These are phyloP conservation scores for Pythium utonaiense DNA, from an alignment of 352 stramenopile species.

Conservation along the genomic window DNA sequence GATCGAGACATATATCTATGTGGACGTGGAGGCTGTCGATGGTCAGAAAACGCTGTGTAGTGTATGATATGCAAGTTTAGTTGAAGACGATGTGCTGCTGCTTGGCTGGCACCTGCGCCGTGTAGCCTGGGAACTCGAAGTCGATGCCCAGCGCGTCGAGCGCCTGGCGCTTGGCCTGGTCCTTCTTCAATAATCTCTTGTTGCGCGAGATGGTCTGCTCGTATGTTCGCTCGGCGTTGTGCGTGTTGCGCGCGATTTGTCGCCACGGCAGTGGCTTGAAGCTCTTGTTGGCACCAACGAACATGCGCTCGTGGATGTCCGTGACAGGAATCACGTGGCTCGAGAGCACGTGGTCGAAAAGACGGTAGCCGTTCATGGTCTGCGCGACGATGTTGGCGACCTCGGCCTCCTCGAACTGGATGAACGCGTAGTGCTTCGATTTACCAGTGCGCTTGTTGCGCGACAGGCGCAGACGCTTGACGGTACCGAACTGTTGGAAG, in stretches of 20 bases:
- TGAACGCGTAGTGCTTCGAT: conserved; percentile 95
- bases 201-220: conserved; percentile 67
- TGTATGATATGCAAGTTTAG: conserved; percentile 21
- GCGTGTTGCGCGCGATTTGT: conserved; percentile 67
- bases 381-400: conserved; percentile 92
- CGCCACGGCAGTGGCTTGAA: conserved; percentile 74
- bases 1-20: background rate
- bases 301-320: conserved; percentile 88
- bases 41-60: conserved; percentile 1
- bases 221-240: conserved; percentile 78
- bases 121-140: conserved; percentile 82
- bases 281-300: conserved; percentile 77
- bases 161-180: conserved; percentile 74
- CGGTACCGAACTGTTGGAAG: conserved; percentile 95
- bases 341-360: conserved; percentile 92
- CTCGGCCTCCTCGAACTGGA: conserved; percentile 93
- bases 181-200: conserved; percentile 72
- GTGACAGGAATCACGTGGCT: conserved; percentile 89
- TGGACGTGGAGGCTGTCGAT: background rate
- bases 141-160: conserved; percentile 78
- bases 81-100: conserved; percentile 76
- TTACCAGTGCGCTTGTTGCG: conserved; percentile 94
- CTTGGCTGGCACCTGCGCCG: conserved; percentile 60
- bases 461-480: conserved; percentile 89
- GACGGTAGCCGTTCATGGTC: conserved; percentile 95